Conservation (phyloP, 2,329 filamentous ascomycete species). For the Cladosporium sp. region DNA sequence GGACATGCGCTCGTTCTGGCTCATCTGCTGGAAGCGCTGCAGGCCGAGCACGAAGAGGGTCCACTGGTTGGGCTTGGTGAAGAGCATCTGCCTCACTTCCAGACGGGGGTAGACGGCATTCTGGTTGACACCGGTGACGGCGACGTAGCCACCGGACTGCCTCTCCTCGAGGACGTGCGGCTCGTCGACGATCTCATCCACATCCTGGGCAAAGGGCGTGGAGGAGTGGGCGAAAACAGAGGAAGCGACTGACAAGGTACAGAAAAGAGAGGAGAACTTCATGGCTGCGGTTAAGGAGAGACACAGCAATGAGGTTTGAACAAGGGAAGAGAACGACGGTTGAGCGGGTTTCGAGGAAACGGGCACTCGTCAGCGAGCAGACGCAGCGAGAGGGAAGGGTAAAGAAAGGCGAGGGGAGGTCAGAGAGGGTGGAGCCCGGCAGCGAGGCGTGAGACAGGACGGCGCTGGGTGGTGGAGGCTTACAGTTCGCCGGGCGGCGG, state of each 20-base stretch:
- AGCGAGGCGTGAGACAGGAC: slow-evolving; percentile 2
- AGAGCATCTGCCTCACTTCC: slow-evolving; percentile 21
- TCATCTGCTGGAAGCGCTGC: slow-evolving; percentile 18
- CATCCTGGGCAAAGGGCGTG: slow-evolving; percentile 1
- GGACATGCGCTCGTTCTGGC: slow-evolving; percentile 15
- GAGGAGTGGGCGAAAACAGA: slow-evolving; percentile 9
- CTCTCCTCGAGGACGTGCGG: slow-evolving; percentile 6
- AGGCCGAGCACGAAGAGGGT: slow-evolving; percentile 22
- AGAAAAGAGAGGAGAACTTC: slow-evolving; percentile 16
- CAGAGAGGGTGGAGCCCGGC: not conserved
- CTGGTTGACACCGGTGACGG: slow-evolving; percentile 17
- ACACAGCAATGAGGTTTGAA: not conserved
- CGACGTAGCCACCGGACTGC: slow-evolving; percentile 10
- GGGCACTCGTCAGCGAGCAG: slow-evolving; percentile 8
- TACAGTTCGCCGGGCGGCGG: slow-evolving; percentile 1
- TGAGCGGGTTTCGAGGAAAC: slow-evolving; percentile 6
- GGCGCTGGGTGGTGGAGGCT: slow-evolving; percentile 3
- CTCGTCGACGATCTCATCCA: not conserved
- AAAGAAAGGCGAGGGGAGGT: slow-evolving; percentile 5
- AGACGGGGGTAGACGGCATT: slow-evolving; percentile 19
- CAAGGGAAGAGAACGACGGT: slow-evolving; percentile 1
- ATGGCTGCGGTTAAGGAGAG: slow-evolving; percentile 12
- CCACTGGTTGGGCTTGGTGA: slow-evolving; percentile 19
- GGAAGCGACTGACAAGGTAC: slow-evolving; percentile 7
- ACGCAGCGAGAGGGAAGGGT: slow-evolving; percentile 1